These are phyloP conservation scores for Ilex aquifolium DNA, from an alignment of 257 asterid genomes.

Conservation along the genomic window DNA sequence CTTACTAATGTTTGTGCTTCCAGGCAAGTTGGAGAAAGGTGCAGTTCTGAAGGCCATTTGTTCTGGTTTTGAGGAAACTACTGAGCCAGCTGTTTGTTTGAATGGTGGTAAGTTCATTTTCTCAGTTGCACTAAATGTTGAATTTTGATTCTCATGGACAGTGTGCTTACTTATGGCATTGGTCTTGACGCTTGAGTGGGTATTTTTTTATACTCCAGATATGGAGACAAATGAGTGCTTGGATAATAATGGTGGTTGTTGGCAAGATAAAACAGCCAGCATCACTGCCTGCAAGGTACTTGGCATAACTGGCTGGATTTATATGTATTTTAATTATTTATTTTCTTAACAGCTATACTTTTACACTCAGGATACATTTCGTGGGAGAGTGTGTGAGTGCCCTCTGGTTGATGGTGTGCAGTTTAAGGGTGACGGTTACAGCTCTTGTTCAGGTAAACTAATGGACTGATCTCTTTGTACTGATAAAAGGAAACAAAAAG, in stretches of 20 bases:
- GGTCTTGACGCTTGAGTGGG: constrained; percentile 1
- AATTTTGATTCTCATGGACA: neutral
- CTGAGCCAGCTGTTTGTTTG: constrained; percentile 96
- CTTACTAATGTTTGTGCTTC: constrained; percentile 16
- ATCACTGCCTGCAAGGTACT: constrained; percentile 76
- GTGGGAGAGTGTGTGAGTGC: constrained; percentile 82
- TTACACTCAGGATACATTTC: constrained; percentile 59
- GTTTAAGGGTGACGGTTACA: constrained; percentile 81
- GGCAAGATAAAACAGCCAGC: constrained; percentile 62
- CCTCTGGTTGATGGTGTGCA: constrained; percentile 71
- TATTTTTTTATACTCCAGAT: constrained; percentile 32
- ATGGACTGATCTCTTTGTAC: neutral
- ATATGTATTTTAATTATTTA: neutral
- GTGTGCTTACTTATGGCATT: neutral
- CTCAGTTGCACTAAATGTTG: neutral
- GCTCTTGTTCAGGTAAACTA: constrained; percentile 48
- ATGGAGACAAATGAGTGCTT: constrained; percentile 78
- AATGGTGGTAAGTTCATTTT: constrained; percentile 52
- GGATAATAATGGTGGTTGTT: constrained; percentile 80
- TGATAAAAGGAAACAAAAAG: neutral
- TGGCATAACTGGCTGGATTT: constrained; percentile 5
- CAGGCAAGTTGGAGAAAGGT: constrained; percentile 82
- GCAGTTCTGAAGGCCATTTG: constrained; percentile 71
- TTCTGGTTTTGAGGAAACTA: constrained; percentile 90
- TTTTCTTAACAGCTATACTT: constrained; percentile 3